Conservation (phyloP, 805 yeast species). For the Wickerhamomyces strasburgensis region DNA sequence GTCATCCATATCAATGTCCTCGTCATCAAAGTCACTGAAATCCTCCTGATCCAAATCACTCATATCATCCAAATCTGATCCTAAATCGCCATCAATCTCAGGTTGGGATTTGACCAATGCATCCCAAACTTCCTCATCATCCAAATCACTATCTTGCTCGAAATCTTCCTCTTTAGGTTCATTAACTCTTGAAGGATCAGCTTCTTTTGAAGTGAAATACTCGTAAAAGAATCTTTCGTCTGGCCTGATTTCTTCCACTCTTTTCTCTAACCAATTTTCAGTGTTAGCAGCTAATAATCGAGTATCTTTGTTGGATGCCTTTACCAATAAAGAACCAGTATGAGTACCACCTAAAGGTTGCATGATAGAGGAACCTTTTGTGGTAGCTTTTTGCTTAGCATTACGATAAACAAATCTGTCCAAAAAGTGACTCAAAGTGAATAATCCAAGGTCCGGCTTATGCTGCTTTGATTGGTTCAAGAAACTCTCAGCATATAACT, state of each 20-base stretch:
- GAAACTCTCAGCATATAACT: constrained; percentile 68
- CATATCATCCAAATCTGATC: constrained; percentile 29
- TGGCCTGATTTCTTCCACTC: constrained; percentile 63
- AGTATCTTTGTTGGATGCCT: constrained; percentile 44
- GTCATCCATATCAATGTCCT: constrained; percentile 28
- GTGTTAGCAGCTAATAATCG: constrained; percentile 72
- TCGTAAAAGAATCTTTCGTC: constrained; percentile 87
- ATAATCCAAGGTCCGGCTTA: constrained; percentile 89
- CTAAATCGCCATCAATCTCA: constrained; percentile 54
- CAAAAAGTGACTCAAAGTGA: constrained; percentile 82
- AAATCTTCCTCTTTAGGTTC: constrained; percentile 32
- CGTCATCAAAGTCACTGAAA: constrained; percentile 56
- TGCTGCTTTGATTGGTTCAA: constrained; percentile 40
- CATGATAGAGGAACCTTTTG: constrained; percentile 93
- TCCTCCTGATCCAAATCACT: constrained; percentile 3
- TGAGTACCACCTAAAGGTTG: constrained; percentile 91
- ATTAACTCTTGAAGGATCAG: constrained; percentile 28
- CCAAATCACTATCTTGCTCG: constrained; percentile 41
- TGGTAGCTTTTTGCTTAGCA: constrained; percentile 67
- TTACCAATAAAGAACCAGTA: constrained; percentile 63
- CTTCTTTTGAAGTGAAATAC: constrained; percentile 64
- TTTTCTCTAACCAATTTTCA: constrained; percentile 73
- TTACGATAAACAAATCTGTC: constrained; percentile 94
- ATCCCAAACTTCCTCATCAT: constrained; percentile 75
- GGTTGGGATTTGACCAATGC: constrained; percentile 75